Evolutionary conservation across 176 grass and related monocot genomes (phyloP), one percentile per base, ranked within the genome.

Genomic region (Raddia guianensis): DNA sequence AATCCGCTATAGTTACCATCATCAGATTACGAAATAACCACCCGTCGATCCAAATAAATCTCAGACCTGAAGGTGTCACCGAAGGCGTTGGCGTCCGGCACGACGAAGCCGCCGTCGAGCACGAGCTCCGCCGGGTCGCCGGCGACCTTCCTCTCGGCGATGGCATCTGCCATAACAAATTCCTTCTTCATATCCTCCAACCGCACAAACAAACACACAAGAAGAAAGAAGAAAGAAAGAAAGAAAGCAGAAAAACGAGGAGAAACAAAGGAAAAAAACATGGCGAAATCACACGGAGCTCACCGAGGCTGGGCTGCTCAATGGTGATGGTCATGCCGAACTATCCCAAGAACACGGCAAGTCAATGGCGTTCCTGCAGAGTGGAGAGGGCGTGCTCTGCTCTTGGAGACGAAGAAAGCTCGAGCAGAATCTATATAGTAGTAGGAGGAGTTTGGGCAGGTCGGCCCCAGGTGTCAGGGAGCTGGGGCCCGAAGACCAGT

Each of bases 71-170:
- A 98, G 79, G 86, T 79, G 32, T 82, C 59, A 19, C 95, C 95
- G 62, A 98, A 98, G 12, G 95, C 86, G 71, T 98, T 98, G 20
- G 84, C 47, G 21, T 89, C 92, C 66, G 95, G 92, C 66, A 93
- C 49, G 65, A 89, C 67, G 58, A 98, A 98, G 52, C 90, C 92
- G 63, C 61, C 92, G 68, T 98, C 86, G 4, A 91, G 77, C 83
- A 87, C 70, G 56, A 92, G 80, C 16, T 90, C 94, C 13, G 61
- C 81, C 2, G 60, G 18, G 37, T 81, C 55, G 19, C 49, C 49
- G 79, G 27, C 14, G 54, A 70, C 65, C 47, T 84, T 94, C 74
- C 52, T 79, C 55, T 87, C 92, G 47, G 35, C 80, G 20, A 27
- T 27, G 27, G 27, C 27, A 27, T 27, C 27, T 27, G 27, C 27